Percentiles rank a stretch among this genome's conserved stretches.
Evolutionary conservation across 352 stramenopile species (phyloP).

Genomic region (Globisporangium nunn): DNA sequence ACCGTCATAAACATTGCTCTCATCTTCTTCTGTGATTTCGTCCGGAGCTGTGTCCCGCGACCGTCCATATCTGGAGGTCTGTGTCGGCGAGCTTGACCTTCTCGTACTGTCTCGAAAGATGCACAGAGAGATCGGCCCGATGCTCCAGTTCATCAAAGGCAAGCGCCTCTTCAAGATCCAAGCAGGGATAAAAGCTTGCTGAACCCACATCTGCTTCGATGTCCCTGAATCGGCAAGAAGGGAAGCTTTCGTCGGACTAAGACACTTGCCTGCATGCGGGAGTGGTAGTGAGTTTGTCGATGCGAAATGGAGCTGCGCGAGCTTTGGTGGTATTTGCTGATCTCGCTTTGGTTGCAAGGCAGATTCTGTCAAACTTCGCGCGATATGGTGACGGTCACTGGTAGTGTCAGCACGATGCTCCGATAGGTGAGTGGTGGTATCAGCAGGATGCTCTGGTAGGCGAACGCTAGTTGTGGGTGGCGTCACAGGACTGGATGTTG

Average conservation of each 20-base stretch:
- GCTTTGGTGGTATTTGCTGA: not conserved
- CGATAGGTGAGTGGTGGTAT: slow-evolving; percentile 4
- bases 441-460: slow-evolving; percentile 10
- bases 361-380: slow-evolving; percentile 21
- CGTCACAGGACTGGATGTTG: not conserved
- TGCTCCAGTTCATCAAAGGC: slow-evolving; percentile 53
- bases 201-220: slow-evolving; percentile 21
- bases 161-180: slow-evolving; percentile 21
- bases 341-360: slow-evolving; percentile 5
- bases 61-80: not conserved
- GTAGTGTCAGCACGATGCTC: slow-evolving; percentile 16
- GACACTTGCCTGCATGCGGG: not conserved
- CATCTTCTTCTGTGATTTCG: not conserved
- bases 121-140: slow-evolving; percentile 34
- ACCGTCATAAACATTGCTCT: not conserved
- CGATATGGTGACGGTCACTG: slow-evolving; percentile 23
- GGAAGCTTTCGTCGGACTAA: slow-evolving; percentile 1
- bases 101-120: slow-evolving; percentile 24
- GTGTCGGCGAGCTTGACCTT: slow-evolving; percentile 1
- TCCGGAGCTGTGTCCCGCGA: not conserved
- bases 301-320: slow-evolving; percentile 5
- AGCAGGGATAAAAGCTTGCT: slow-evolving; percentile 27
- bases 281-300: slow-evolving; percentile 1
- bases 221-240: not conserved
- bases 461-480: slow-evolving; percentile 6